phyloP scores from a whole-genome alignment of 2,329 filamentous ascomycete genomes.

The Beauveria scarabaeidicola region DNA sequence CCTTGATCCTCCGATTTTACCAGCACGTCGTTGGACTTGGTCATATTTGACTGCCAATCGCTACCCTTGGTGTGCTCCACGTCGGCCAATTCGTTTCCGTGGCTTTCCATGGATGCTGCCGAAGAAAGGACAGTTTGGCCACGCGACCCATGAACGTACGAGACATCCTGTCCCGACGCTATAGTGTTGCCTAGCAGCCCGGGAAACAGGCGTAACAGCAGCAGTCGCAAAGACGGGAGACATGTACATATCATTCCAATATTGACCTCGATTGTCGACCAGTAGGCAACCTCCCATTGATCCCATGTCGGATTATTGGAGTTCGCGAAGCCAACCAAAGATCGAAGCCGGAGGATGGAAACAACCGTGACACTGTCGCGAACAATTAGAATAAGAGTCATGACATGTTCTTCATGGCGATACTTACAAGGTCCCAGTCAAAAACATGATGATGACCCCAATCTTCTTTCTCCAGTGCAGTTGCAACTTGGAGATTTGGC shows the following conservation, averaged over 20 bases:
- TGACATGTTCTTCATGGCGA: background rate
- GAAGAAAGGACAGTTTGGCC: background rate
- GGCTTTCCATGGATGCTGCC: background rate
- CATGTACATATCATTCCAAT: slow-evolving; percentile 19
- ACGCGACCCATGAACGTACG: background rate
- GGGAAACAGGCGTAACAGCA: slow-evolving; percentile 15
- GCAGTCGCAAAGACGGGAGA: slow-evolving; percentile 16
- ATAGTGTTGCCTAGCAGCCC: slow-evolving; percentile 10
- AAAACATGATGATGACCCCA: slow-evolving; percentile 42
- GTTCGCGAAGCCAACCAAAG: slow-evolving; percentile 14
- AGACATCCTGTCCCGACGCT: background rate
- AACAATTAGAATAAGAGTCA: background rate
- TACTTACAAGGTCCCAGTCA: slow-evolving; percentile 38
- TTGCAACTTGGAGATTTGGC: slow-evolving; percentile 32
- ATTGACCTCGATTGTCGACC: slow-evolving; percentile 19
- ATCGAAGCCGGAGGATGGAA: slow-evolving; percentile 16
- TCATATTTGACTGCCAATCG: background rate
- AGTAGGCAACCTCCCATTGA: slow-evolving; percentile 13
- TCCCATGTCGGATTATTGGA: slow-evolving; percentile 17
- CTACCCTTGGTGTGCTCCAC: background rate
- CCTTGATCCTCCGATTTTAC: background rate
- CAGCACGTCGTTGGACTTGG: background rate
- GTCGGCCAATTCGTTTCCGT: background rate
- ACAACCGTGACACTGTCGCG: slow-evolving; percentile 15
- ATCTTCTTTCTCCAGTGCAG: slow-evolving; percentile 40